Conservation (phyloP, 2,329 filamentous ascomycete species). For the Hypomyces rosellus region DNA sequence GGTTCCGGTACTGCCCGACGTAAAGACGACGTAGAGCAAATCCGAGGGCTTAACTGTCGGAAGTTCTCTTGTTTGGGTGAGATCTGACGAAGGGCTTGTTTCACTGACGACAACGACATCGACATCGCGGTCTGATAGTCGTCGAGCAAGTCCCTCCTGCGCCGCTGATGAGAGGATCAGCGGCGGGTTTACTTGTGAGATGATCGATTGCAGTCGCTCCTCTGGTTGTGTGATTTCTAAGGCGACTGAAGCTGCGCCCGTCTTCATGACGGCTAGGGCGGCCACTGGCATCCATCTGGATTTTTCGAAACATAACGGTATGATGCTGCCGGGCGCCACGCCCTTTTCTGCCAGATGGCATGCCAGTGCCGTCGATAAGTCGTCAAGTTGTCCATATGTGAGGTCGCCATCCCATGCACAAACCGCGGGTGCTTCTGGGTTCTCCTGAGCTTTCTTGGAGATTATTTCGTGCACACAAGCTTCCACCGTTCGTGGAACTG, state of each 20-base stretch:
- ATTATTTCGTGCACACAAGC: background rate
- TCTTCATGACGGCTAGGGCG: background rate
- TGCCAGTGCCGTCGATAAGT: too few relatives aligned
- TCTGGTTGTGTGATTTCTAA: background rate
- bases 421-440: background rate
- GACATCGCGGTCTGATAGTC: too few relatives aligned
- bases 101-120: too few relatives aligned
- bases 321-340: too few relatives aligned
- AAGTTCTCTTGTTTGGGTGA: too few relatives aligned
- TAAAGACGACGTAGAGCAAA: conserved; percentile 38
- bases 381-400: background rate
- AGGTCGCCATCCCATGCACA: background rate
- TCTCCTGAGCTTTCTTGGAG: background rate
- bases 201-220: background rate
- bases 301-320: background rate
- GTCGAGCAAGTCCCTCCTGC: too few relatives aligned
- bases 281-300: background rate
- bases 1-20: conserved; percentile 43
- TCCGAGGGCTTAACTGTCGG: background rate
- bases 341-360: too few relatives aligned
- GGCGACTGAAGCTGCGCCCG: background rate
- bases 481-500: too few relatives aligned
- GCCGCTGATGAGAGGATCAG: too few relatives aligned
- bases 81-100: background rate
- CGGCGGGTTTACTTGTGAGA: background rate